Base-by-base conservation (phyloP, 2,329 filamentous ascomycete genomes). In the Thelonectria discophora region DNA sequence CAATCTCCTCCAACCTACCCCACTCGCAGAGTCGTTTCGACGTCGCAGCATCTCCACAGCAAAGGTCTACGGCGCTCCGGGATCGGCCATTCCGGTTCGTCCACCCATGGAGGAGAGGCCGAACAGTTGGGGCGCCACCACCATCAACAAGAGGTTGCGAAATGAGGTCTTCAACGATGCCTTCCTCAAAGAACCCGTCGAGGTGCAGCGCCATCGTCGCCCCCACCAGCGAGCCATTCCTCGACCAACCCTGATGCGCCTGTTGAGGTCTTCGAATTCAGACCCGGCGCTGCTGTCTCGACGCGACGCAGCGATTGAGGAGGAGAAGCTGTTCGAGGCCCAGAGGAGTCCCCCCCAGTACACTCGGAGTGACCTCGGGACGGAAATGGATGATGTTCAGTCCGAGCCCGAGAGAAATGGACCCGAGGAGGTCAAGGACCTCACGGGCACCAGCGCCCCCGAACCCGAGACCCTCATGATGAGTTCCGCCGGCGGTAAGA, bases 131-230 rank as follows among this genome's bases (percentile, higher is more conserved):
- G 94, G 94, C 8, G 93, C 93, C 15, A 97, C 94, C 0, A 94
- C 90, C 20, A 91, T 97, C 60, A 98, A 98, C 74, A 90, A 91
- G 70, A 88, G 90, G 61, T 79, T 98, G 40, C 90, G 94, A 62
- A 94, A 97, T 74, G 92, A 97, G 75, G 93, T 97, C 1, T 90
- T 97, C 72, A 92, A 93, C 40, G 94, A 97, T 74, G 94, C 94
- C 0, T 97, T 97, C 72, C 82, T 93, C 45, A 92, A 93, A 61
- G 90, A 93, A 55, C 88, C 91, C 0, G 91, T 97, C 62, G 89
- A 92, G n/a, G 80, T 89, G 69, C 92, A 94, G 69, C 89, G 90
- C 63, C 89, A 93, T 62, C 88, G 90, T 32, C 86, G 87, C 63
- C 90, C 90, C 62, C 86, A 88, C 43, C 87, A 90, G 70, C 84